Evolutionary conservation across 306 rosid species (phyloP).

Genomic region (Corylus americana): DNA sequence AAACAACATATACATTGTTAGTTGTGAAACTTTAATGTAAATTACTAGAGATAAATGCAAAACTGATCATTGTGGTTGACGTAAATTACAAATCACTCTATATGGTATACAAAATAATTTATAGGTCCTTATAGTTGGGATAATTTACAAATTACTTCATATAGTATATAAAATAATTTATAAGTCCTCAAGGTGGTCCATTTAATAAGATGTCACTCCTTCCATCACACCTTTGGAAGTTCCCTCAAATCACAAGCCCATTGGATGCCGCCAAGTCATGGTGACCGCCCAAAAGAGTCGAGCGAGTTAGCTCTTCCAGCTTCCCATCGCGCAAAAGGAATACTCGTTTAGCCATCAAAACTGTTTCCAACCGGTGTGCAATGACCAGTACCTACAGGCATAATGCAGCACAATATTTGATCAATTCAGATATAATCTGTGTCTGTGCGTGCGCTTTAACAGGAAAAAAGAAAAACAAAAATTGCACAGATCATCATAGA

Average conservation of each 20-base stretch:
- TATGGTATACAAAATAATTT: too few relatives aligned
- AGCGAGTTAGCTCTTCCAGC: constrained; percentile 65
- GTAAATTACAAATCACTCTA: too few relatives aligned
- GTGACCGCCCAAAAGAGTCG: constrained; percentile 41
- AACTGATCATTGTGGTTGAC: too few relatives aligned
- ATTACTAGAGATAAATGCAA: too few relatives aligned
- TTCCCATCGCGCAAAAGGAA: constrained; percentile 63
- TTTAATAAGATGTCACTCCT: neutral
- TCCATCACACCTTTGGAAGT: neutral
- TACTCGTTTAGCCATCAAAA: constrained; percentile 80
- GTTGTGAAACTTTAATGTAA: too few relatives aligned
- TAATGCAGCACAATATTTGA: neutral
- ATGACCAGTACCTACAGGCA: constrained; percentile 76
- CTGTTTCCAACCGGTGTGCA: constrained; percentile 85
- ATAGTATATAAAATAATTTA: too few relatives aligned
- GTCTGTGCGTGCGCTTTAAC: neutral
- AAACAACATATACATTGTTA: too few relatives aligned
- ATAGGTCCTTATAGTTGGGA: too few relatives aligned
- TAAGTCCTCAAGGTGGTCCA: neutral
- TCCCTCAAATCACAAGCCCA: constrained; percentile 48
- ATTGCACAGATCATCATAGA: neutral
- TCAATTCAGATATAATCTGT: neutral
- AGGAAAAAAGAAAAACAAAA: neutral
- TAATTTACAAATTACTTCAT: too few relatives aligned
- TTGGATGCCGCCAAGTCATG: constrained; percentile 38